A percentile compares a stretch with the other conserved stretches of the same genome.
Conservation (phyloP, 1,139 yeast genomes). For the Saccharomyces hybrid region DNA sequence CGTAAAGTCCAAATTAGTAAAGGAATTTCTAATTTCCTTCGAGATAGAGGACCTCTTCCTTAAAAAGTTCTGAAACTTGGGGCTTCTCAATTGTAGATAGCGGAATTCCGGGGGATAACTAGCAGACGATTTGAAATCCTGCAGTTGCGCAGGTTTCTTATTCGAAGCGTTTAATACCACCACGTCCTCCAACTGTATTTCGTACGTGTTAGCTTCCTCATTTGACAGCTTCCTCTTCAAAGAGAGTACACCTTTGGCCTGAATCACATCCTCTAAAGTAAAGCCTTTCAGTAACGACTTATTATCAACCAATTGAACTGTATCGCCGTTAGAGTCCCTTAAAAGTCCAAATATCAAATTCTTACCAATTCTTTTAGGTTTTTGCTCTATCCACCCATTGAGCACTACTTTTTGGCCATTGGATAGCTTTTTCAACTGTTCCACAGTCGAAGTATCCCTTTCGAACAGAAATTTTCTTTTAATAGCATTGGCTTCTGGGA, state of each 20-base stretch:
- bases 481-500: neutral
- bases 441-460: slow-evolving; percentile 2
- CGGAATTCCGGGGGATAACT: slow-evolving; percentile 69
- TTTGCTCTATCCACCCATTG: slow-evolving; percentile 76
- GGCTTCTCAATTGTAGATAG: slow-evolving; percentile 67
- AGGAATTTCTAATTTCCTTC: slow-evolving; percentile 42
- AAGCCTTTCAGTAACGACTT: slow-evolving; percentile 40
- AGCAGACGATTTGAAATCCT: slow-evolving; percentile 42
- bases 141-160: slow-evolving; percentile 63
- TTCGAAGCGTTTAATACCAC: slow-evolving; percentile 61
- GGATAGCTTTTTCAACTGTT: neutral
- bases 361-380: slow-evolving; percentile 59
- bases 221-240: slow-evolving; percentile 19
- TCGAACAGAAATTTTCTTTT: slow-evolving; percentile 5
- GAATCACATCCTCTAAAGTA: slow-evolving; percentile 70
- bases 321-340: slow-evolving; percentile 63
- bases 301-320: slow-evolving; percentile 55
- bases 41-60: slow-evolving; percentile 57
- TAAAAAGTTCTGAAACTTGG: slow-evolving; percentile 51
- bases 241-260: slow-evolving; percentile 49
- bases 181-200: slow-evolving; percentile 45
- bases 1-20: slow-evolving; percentile 48
- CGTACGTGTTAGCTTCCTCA: slow-evolving; percentile 38
- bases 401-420: slow-evolving; percentile 32
- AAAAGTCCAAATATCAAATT: slow-evolving; percentile 58